Conservation (phyloP, 441 rosid genomes). For the Dalechampia spathulata region DNA sequence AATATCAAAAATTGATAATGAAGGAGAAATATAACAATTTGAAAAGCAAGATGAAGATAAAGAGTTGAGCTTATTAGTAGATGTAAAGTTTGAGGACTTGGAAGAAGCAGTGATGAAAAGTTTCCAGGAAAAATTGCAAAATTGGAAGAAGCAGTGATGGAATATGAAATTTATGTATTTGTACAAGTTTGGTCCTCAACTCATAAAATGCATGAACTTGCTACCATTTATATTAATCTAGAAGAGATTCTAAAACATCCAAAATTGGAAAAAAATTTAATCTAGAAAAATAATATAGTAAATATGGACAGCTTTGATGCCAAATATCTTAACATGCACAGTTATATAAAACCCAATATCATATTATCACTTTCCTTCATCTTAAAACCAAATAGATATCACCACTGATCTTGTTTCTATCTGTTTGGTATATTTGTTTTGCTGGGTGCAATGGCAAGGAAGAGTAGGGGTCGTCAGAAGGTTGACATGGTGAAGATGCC, state of each 20-base stretch:
- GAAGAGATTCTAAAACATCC: constrained; percentile 12
- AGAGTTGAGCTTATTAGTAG: no score
- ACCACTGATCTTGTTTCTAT: background rate
- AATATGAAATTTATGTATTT: background rate
- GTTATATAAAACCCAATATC: constrained; percentile 14
- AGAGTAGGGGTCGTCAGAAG: constrained; percentile 38
- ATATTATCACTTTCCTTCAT: background rate
- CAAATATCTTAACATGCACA: background rate
- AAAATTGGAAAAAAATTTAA: constrained; percentile 19
- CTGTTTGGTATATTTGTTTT: no score
- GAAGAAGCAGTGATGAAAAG: background rate
- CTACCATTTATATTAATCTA: constrained; percentile 6
- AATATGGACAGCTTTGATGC: constrained; percentile 1
- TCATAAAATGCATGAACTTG: background rate
- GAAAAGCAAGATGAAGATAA: no score
- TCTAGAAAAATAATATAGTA: background rate
- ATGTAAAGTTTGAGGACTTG: no score
- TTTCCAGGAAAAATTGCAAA: background rate
- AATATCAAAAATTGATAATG: no score
- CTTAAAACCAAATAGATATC: background rate
- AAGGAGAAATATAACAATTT: no score
- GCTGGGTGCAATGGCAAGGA: constrained; percentile 26
- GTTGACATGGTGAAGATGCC: constrained; percentile 28
- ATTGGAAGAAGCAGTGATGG: background rate
- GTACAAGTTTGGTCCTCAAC: background rate